phyloP scores from a whole-genome alignment of 176 grass and related monocot genomes.

The Avena sativa region DNA sequence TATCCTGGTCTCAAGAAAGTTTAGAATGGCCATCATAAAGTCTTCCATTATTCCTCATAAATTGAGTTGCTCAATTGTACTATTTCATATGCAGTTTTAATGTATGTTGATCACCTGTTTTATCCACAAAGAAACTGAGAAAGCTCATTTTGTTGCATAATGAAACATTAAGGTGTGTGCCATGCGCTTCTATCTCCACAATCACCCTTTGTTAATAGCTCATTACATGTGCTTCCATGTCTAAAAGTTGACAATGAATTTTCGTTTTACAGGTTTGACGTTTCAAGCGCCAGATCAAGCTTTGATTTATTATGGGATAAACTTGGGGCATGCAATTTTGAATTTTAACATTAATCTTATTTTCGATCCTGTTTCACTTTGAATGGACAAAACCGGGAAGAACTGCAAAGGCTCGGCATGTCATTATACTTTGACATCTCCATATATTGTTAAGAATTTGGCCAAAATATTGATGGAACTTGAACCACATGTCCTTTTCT shows the following conservation, averaged over 20 bases:
- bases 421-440: not conserved
- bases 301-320: not conserved
- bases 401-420: not conserved
- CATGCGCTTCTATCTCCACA: not conserved
- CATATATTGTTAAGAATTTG: not conserved
- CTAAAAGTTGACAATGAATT: not conserved
- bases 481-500: not conserved
- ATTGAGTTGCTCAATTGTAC: constrained; percentile 21
- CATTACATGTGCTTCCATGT: not conserved
- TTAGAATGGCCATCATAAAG: not conserved
- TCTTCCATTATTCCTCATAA: constrained; percentile 2
- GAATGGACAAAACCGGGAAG: not conserved
- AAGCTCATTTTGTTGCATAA: not conserved
- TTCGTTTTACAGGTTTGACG: not conserved
- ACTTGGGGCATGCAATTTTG: not conserved
- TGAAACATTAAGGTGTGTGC: not conserved
- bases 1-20: no score
- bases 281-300: not conserved
- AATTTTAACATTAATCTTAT: not conserved
- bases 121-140: no score
- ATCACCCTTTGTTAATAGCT: not conserved
- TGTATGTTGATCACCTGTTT: not conserved
- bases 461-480: not conserved
- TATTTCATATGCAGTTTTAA: not conserved
- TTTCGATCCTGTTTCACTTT: not conserved